phyloP scores from a whole-genome alignment of 768 basidiomycete species.

The Phlegmacium glaucopus region DNA sequence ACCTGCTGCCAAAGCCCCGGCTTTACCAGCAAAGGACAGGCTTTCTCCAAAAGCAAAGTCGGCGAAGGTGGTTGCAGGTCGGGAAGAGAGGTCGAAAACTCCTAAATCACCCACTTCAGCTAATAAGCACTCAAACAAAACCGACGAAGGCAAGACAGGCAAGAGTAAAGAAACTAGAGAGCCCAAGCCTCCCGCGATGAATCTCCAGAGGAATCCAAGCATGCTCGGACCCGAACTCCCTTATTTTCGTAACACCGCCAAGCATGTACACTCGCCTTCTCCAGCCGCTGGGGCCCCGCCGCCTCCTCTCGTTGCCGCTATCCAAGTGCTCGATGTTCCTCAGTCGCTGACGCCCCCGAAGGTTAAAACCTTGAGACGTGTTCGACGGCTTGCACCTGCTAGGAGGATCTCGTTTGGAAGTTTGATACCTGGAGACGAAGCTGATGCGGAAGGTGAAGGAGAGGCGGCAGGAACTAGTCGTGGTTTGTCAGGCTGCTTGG shows the following conservation, averaged over 20 bases:
- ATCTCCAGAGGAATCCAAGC: conserved; percentile 56
- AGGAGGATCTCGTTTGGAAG: conserved; percentile 69
- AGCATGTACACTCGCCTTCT: background rate
- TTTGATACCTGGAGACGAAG: conserved; percentile 35
- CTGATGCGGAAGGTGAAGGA: conserved; percentile 33
- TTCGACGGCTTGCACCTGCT: conserved; percentile 43
- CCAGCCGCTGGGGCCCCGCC: background rate
- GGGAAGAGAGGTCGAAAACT: conserved; percentile 12
- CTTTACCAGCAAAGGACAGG: conserved; percentile 9
- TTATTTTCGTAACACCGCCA: conserved; percentile 23
- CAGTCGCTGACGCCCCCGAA: conserved; percentile 4
- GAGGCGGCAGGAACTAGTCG: conserved; percentile 22
- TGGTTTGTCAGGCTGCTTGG: conserved; percentile 37
- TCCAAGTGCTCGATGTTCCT: background rate
- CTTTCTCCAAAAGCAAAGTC: conserved; percentile 6
- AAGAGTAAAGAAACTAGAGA: conserved; percentile 11
- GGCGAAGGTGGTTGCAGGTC: conserved; percentile 3
- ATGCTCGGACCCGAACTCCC: conserved; percentile 68
- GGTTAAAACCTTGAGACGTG: conserved; percentile 42
- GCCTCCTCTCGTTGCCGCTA: conserved; percentile 1
- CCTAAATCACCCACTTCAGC: conserved; percentile 25
- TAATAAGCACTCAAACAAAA: conserved; percentile 10
- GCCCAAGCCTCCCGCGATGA: conserved; percentile 38
- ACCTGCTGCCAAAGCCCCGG: conserved; percentile 2
- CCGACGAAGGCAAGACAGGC: conserved; percentile 3